Conservation (phyloP, 2,329 filamentous ascomycete genomes). For the Knufia petricola region DNA sequence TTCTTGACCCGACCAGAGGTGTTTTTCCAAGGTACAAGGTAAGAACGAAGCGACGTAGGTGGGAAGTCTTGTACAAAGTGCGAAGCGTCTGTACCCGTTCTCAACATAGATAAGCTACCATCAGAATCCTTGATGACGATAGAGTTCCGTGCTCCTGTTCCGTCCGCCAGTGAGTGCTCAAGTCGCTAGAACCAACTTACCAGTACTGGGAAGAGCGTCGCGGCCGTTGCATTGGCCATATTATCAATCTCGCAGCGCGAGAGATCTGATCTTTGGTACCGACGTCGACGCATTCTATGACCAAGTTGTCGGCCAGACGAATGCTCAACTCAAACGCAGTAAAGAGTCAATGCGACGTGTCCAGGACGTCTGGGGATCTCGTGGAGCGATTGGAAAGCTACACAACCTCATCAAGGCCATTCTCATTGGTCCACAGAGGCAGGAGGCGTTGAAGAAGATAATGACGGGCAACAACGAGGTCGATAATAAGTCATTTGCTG, state of each 20-base stretch:
- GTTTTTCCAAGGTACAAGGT: slow-evolving; percentile 1
- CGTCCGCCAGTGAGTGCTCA: no score
- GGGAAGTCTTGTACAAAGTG: slow-evolving; percentile 1
- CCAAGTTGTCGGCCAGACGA: neutral
- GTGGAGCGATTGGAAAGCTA: neutral
- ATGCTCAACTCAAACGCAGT: neutral
- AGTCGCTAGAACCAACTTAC: neutral
- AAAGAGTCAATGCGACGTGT: neutral
- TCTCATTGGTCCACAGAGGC: neutral
- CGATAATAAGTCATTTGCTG: no score
- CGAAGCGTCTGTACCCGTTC: no score
- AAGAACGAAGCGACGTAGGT: slow-evolving; percentile 2
- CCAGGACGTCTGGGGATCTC: neutral
- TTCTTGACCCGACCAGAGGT: neutral
- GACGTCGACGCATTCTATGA: neutral
- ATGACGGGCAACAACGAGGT: no score
- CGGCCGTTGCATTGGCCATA: neutral
- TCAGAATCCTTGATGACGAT: no score
- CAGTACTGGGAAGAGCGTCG: neutral
- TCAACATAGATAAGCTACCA: no score
- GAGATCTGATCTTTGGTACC: neutral
- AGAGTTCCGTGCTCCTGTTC: no score
- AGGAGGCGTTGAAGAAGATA: neutral
- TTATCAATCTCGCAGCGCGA: neutral
- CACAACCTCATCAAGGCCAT: neutral